phyloP scores from a whole-genome alignment of 306 rosid genomes.

The Cyamopsis tetragonoloba region DNA sequence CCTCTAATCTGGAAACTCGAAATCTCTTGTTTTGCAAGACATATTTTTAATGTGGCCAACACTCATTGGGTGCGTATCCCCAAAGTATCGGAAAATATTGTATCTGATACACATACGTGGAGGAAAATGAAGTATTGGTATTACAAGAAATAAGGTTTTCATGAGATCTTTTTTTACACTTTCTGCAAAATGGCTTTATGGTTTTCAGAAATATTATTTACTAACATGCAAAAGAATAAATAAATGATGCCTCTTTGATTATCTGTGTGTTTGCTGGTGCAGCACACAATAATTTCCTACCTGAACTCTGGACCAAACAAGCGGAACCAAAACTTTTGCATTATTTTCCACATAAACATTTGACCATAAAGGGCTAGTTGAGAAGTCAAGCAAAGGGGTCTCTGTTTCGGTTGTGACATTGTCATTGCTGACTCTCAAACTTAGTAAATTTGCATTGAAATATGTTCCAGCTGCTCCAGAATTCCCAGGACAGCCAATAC shows the following conservation, averaged over 20 bases:
- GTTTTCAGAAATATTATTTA: too few species aligned
- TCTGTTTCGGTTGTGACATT: slow-evolving; percentile 94
- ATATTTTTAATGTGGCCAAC: too few species aligned
- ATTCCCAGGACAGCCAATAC: slow-evolving; percentile 90
- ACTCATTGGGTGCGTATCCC: too few species aligned
- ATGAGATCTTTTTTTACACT: neutral
- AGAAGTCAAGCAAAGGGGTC: slow-evolving; percentile 96
- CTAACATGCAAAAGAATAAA: neutral
- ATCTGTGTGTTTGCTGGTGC: neutral
- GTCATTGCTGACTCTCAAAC: slow-evolving; percentile 91
- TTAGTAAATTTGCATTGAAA: slow-evolving; percentile 82
- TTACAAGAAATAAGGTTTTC: slow-evolving; percentile 1
- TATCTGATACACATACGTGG: too few species aligned
- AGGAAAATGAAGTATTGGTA: too few species aligned
- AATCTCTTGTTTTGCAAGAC: too few species aligned
- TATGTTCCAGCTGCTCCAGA: slow-evolving; percentile 98
- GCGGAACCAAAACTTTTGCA: slow-evolving; percentile 96
- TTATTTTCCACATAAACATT: slow-evolving; percentile 96
- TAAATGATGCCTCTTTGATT: neutral
- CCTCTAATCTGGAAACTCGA: too few species aligned
- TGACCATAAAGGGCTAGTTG: slow-evolving; percentile 86
- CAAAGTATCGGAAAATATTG: too few species aligned
- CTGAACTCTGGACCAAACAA: slow-evolving; percentile 98
- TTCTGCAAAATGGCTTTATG: neutral
- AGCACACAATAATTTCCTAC: slow-evolving; percentile 38